phyloP scores from a whole-genome alignment of 1,284 basidiomycete species.

The Bothia castanella region DNA sequence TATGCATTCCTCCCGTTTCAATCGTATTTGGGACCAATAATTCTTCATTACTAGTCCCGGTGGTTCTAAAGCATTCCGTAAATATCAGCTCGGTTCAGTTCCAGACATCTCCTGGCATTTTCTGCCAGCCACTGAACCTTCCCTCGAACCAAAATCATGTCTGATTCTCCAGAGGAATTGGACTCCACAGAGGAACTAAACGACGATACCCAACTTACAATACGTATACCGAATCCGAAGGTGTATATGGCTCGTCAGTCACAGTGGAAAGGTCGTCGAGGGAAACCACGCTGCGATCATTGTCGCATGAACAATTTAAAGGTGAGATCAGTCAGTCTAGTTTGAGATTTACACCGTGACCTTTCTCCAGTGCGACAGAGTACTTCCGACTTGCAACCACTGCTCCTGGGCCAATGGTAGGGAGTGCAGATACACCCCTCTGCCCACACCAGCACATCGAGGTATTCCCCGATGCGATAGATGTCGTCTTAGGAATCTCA shows the following conservation, averaged over 20 bases:
- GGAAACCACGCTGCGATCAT: constrained; percentile 68
- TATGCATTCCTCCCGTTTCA: constrained; percentile 10
- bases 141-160: constrained; percentile 26
- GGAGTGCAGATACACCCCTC: constrained; percentile 66
- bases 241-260: constrained; percentile 57
- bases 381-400: constrained; percentile 66
- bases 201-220: constrained; percentile 59
- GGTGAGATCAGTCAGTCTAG: constrained; percentile 37
- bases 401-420: constrained; percentile 60
- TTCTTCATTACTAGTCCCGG: constrained; percentile 6
- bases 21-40: constrained; percentile 10
- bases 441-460: constrained; percentile 68
- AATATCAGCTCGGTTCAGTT: constrained; percentile 11
- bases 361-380: constrained; percentile 57
- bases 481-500: constrained; percentile 61
- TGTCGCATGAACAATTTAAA: constrained; percentile 68
- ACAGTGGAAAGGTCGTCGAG: constrained; percentile 66
- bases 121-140: constrained; percentile 14
- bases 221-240: constrained; percentile 58
- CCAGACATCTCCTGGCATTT: constrained; percentile 19
- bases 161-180: constrained; percentile 40
- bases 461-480: constrained; percentile 70
- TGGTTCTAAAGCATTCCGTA: constrained; percentile 3
- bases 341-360: constrained; percentile 14
- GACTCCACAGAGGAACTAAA: constrained; percentile 44